Conservation (phyloP, 768 basidiomycete species). For the Podaxis sp. region DNA sequence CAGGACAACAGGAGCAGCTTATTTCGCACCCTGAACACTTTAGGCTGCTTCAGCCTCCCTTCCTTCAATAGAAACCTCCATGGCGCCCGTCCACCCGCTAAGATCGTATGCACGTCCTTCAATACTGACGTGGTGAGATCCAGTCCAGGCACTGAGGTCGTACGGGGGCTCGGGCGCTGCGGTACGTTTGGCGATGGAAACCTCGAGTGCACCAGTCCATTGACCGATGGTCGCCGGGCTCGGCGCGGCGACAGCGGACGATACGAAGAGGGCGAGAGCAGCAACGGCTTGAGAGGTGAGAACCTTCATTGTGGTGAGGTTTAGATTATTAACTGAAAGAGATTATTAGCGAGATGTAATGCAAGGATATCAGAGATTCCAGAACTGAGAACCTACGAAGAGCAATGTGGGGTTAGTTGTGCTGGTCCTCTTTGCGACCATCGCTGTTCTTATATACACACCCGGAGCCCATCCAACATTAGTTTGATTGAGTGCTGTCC, state of each 20-base stretch:
- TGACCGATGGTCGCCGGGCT: background rate
- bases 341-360: background rate
- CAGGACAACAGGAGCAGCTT: background rate
- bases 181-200: background rate
- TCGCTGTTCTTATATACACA: background rate
- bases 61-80: background rate
- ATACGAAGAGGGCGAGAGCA: background rate
- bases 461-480: background rate
- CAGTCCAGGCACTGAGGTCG: background rate
- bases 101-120: background rate
- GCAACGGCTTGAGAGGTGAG: background rate
- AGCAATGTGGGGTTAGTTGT: background rate
- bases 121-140: background rate
- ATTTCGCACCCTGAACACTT: background rate
- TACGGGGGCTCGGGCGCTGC: background rate
- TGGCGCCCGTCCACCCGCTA: background rate
- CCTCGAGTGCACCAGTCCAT: background rate
- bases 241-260: background rate
- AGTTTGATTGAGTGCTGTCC: background rate
- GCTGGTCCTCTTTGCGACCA: background rate
- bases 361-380: background rate
- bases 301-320: background rate
- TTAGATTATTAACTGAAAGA: background rate
- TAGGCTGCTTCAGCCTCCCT: background rate
- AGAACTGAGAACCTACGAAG: background rate